Percentiles rank a stretch among this genome's conserved stretches.
Conservation (phyloP, 331 rosid species). For the Saraca asoca region DNA sequence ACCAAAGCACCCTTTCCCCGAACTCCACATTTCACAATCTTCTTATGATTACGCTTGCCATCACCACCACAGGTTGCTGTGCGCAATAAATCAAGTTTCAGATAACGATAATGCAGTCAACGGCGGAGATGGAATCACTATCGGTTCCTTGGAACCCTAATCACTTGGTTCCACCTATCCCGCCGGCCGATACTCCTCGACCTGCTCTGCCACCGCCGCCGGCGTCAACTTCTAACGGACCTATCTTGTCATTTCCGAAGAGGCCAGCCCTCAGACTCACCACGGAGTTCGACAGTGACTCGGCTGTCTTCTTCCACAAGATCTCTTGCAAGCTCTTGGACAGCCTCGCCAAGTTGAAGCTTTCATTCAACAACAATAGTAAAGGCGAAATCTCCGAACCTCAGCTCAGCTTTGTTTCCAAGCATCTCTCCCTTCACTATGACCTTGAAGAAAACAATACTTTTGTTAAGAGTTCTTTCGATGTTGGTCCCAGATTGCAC, state of each 20-base stretch:
- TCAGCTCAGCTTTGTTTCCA: constrained; percentile 59
- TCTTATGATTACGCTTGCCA: not conserved
- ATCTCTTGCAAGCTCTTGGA: constrained; percentile 82
- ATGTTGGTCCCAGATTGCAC: constrained; percentile 62
- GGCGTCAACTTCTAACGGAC: constrained; percentile 25
- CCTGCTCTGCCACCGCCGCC: constrained; percentile 30
- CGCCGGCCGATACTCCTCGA: constrained; percentile 33
- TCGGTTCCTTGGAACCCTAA: constrained; percentile 44
- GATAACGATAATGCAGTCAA: constrained; percentile 17
- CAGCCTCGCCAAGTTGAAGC: constrained; percentile 74
- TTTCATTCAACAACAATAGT: constrained; percentile 59
- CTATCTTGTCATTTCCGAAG: constrained; percentile 49
- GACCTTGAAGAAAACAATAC: constrained; percentile 67
- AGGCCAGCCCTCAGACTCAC: constrained; percentile 71
- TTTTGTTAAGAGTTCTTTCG: constrained; percentile 61
- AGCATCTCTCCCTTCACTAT: constrained; percentile 64
- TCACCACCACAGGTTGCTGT: constrained; percentile 1
- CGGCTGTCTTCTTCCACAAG: constrained; percentile 66
- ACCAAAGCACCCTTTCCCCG: too few species aligned
- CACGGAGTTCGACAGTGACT: constrained; percentile 88
- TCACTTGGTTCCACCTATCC: constrained; percentile 21
- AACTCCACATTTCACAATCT: too few species aligned
- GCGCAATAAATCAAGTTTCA: not conserved
- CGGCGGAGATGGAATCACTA: constrained; percentile 47
- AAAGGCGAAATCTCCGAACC: constrained; percentile 68